Base-by-base conservation (phyloP, 208 protist genomes). In the Naegleria fowleri region DNA sequence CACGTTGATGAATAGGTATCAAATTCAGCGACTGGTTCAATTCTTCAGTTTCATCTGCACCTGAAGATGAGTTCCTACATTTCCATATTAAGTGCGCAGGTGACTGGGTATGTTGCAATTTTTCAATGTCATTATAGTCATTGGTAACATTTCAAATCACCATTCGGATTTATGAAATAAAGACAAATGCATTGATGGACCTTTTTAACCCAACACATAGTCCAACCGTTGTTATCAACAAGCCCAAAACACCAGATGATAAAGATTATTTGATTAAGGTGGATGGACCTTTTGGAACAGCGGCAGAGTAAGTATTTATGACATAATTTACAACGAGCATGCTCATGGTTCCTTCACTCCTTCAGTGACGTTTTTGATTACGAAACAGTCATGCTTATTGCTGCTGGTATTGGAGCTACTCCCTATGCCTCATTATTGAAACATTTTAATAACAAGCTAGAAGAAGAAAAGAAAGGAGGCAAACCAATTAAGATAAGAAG, bases 361-460 rank as follows among this genome's bases (percentile, higher is more conserved):
- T n/a, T n/a, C n/a, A 67, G 55, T 67, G 93, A 96, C 36, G 92
- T 95, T 6, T 96, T 94, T 91, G 91, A 96, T 40, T 96, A 92
- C 51, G 86, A 93, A 48, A 91, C 91, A 1, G 91, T 93, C 3
- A 92, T 96, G 40, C 88, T 95, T 0, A 67, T 95, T n/a, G 94
- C 92, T 43, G 95, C 95, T n/a, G 95, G 95, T 90, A 96, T 96
- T 87, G 95, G 95, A 51, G 94, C 95, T 3, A 96, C 95, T 0
- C 95, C 95, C 48, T 96, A 94, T 39, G 92, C 94, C 0, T 96
- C 95, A 0, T 92, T 96, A 38, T 79, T 96, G 7, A 95, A 96
- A 92, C 76, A 58, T 36, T 93, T 96, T n/a, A 48, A 36, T 5
- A 6, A 87, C 29, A 52, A 6, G 15, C 5, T 55, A 4, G 75